Conservation (phyloP, 2,329 filamentous ascomycete genomes). For the Aspergillus uvarum region DNA sequence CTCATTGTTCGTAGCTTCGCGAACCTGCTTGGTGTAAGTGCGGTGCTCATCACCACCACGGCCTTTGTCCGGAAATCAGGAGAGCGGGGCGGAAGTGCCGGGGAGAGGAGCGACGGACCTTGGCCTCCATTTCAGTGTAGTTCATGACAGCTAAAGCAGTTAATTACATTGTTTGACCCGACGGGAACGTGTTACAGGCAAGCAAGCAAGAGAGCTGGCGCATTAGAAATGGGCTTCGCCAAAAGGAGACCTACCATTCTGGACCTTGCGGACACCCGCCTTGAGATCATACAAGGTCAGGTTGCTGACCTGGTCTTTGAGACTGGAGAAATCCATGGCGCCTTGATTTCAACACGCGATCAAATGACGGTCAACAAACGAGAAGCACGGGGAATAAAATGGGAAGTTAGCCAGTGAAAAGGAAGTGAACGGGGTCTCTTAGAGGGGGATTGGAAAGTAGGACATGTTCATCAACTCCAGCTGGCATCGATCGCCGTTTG, state of each 20-base stretch:
- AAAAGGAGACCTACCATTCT: constrained; percentile 72
- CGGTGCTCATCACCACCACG: constrained; percentile 7
- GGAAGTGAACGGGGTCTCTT: constrained; percentile 1
- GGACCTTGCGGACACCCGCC: constrained; percentile 88
- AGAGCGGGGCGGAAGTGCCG: constrained; percentile 13
- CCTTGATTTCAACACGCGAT: constrained; percentile 11
- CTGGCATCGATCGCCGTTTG: constrained; percentile 24
- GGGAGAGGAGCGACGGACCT: constrained; percentile 44
- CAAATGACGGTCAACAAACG: constrained; percentile 10
- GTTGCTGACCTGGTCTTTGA: constrained; percentile 86
- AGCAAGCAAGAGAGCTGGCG: neutral
- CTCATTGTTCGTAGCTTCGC: constrained; percentile 98
- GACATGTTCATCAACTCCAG: constrained; percentile 21
- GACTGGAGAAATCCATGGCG: constrained; percentile 78
- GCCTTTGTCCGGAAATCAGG: constrained; percentile 5
- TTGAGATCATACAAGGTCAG: constrained; percentile 94
- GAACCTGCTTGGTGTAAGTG: constrained; percentile 60
- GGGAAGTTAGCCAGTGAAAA: constrained; percentile 10
- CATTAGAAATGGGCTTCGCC: neutral
- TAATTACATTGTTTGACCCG: neutral
- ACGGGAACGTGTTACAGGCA: neutral
- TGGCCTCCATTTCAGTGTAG: constrained; percentile 88
- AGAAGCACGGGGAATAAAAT: constrained; percentile 2
- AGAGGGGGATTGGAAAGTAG: constrained; percentile 13
- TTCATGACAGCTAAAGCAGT: constrained; percentile 80